Percentiles rank a stretch among this genome's conserved stretches.
phyloP scores from a whole-genome alignment of 257 asterid genomes.

The Forsythia suspensa region DNA sequence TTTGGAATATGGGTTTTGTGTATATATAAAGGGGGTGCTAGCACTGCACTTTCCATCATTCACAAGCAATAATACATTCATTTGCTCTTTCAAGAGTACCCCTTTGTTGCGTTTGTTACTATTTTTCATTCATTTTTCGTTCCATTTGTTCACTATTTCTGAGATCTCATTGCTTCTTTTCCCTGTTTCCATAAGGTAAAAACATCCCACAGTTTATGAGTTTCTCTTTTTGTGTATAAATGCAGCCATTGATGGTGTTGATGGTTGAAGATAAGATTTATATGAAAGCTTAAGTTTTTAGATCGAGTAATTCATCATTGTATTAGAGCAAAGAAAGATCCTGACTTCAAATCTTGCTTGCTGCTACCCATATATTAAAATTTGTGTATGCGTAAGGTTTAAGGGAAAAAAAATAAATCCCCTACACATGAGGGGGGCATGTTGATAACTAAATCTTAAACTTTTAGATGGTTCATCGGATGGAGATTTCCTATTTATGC shows the following conservation, averaged over 20 bases:
- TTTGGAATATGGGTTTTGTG: slow-evolving; percentile 20
- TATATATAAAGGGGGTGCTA: slow-evolving; percentile 8
- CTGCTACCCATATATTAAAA: background rate
- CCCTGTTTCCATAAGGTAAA: slow-evolving; percentile 26
- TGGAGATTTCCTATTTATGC: background rate
- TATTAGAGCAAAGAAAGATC: too few relatives aligned
- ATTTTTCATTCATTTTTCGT: background rate
- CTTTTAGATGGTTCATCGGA: background rate
- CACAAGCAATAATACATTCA: slow-evolving; percentile 5
- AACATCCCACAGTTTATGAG: background rate
- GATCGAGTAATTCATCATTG: background rate
- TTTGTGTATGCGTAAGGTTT: too few relatives aligned
- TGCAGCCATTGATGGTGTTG: background rate
- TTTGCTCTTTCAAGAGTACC: background rate
- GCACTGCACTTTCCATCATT: slow-evolving; percentile 22
- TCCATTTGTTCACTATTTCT: slow-evolving; percentile 6
- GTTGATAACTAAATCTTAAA: too few relatives aligned
- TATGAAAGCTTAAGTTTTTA: too few relatives aligned
- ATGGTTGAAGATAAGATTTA: too few relatives aligned
- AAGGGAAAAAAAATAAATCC: too few relatives aligned
- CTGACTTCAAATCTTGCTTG: background rate
- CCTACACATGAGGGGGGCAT: too few relatives aligned
- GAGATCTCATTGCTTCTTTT: slow-evolving; percentile 17
- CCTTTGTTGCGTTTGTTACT: background rate
- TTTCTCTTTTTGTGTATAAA: background rate